phyloP scores from a whole-genome alignment of 371 early-diverging fungal genomes.

The Lichtheimia corymbifera region DNA sequence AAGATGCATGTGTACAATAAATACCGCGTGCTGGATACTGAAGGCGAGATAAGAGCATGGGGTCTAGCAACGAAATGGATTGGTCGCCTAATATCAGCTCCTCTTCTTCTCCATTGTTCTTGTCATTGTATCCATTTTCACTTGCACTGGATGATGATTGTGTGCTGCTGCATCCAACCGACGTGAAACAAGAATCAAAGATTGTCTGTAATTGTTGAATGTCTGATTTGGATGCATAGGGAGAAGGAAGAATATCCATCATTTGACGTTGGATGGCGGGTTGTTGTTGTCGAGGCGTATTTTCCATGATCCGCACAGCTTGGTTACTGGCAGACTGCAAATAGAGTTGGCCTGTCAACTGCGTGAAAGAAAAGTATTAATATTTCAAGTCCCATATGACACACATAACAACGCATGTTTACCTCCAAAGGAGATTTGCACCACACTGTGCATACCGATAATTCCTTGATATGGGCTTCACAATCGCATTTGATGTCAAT shows the following conservation, averaged over 20 bases:
- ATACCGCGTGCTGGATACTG: conserved; percentile 41
- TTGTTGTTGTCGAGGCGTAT: background rate
- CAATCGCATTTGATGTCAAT: conserved; percentile 9
- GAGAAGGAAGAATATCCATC: background rate
- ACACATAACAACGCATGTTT: background rate
- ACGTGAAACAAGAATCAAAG: background rate
- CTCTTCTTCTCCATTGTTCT: background rate
- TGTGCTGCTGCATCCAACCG: background rate
- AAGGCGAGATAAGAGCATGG: conserved; percentile 29
- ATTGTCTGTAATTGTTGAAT: background rate
- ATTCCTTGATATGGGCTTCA: conserved; percentile 13
- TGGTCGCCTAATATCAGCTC: conserved; percentile 35
- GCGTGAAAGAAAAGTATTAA: background rate
- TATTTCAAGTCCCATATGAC: too few species aligned
- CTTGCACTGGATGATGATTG: background rate
- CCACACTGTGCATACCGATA: conserved; percentile 35
- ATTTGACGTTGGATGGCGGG: background rate
- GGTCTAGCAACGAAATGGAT: conserved; percentile 34
- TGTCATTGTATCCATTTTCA: conserved; percentile 5
- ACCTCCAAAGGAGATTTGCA: conserved; percentile 33
- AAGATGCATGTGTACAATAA: conserved; percentile 39
- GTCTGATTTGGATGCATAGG: background rate
- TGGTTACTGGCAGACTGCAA: conserved; percentile 19
- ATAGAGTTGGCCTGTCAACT: conserved; percentile 29
- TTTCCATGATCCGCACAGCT: background rate